Conservation (phyloP, 192 early-diverging fungal species). For the Mortierella claussenii region DNA sequence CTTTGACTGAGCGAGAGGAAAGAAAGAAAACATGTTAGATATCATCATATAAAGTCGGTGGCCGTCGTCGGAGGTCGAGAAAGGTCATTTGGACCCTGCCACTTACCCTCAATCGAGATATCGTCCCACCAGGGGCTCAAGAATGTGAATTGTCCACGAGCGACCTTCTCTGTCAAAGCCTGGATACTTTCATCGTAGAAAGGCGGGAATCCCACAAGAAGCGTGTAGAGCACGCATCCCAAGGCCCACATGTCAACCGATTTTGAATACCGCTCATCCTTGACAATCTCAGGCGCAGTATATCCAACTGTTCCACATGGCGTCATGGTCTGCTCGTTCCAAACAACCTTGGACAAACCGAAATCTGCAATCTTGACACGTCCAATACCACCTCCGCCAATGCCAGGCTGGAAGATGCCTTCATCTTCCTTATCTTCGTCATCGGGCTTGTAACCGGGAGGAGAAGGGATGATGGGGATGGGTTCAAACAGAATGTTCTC, state of each 20-base stretch:
- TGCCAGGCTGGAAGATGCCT: conserved; percentile 73
- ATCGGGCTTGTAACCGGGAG: conserved; percentile 55
- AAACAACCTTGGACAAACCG: conserved; percentile 88
- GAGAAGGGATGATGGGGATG: conserved; percentile 69
- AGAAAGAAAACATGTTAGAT: neutral
- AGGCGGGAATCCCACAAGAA: conserved; percentile 84
- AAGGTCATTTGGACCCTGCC: too few relatives aligned
- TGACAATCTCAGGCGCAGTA: conserved; percentile 93
- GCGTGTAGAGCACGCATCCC: conserved; percentile 87
- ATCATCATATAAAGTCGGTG: too few relatives aligned
- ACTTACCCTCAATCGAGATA: conserved; percentile 71
- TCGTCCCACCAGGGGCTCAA: conserved; percentile 93
- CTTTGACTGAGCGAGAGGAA: conserved; percentile 62
- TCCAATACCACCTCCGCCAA: conserved; percentile 88
- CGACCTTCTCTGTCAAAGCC: conserved; percentile 84
- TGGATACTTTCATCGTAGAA: conserved; percentile 86
- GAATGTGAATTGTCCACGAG: conserved; percentile 85
- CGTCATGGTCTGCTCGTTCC: conserved; percentile 85
- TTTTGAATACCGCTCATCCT: conserved; percentile 81
- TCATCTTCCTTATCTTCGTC: conserved; percentile 80
- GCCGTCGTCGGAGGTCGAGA: too few relatives aligned
- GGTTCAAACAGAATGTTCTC: conserved; percentile 89
- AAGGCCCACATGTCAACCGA: conserved; percentile 90
- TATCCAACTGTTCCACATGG: conserved; percentile 95
- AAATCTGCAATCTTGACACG: conserved; percentile 90